Conservation (phyloP, 176 grass and related monocot genomes). For the Oryza brachyantha region DNA sequence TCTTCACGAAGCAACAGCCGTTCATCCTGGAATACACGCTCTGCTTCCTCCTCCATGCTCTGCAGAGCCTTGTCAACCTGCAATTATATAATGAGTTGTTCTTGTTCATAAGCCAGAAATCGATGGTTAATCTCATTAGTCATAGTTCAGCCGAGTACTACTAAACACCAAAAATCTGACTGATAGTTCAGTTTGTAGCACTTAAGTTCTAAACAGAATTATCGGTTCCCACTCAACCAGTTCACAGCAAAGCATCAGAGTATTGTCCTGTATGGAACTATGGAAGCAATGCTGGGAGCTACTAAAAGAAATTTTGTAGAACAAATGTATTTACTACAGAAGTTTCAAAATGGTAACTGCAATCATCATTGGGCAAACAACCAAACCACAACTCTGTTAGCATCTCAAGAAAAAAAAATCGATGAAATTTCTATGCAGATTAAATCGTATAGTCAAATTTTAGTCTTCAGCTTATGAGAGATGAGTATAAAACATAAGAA, state of each 20-base stretch:
- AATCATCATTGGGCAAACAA: background rate
- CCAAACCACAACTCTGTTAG: background rate
- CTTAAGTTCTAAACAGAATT: background rate
- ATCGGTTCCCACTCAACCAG: background rate
- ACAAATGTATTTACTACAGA: background rate
- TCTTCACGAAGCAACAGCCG: conserved; percentile 82
- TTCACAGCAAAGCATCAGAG: background rate
- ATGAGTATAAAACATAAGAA: no score
- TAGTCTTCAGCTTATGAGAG: background rate
- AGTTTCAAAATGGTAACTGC: background rate
- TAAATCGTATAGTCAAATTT: background rate
- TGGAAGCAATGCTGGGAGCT: background rate
- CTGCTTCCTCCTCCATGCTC: conserved; percentile 97
- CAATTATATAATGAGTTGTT: conserved; percentile 19
- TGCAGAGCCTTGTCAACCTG: conserved; percentile 93
- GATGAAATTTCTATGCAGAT: background rate
- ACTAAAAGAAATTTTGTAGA: background rate
- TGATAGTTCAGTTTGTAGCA: background rate
- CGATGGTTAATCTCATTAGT: conserved; percentile 8
- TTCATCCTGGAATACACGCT: conserved; percentile 85
- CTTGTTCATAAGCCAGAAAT: background rate
- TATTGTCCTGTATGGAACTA: conserved; percentile 19
- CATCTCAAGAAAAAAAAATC: background rate
- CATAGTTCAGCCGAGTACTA: background rate
- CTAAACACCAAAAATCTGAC: background rate